Evolutionary conservation across 495 filamentous ascomycete genomes (phyloP), one percentile per base, ranked within the genome.

Genomic region (Thermothielavioides terrestris): DNA sequence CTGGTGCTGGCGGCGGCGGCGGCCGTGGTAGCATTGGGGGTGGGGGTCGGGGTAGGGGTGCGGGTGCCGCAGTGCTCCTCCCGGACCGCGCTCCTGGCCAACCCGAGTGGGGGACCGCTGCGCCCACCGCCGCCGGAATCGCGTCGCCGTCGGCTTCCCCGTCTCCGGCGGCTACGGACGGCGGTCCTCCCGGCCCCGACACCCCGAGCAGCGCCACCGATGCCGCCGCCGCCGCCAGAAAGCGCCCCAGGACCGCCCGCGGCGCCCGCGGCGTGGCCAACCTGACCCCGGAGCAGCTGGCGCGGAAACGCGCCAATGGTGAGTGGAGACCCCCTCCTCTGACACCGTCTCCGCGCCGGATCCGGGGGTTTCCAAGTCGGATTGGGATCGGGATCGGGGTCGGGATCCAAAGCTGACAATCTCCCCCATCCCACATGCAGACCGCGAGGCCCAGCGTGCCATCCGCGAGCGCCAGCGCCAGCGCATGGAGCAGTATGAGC

Each of bases 371-470:
- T n/a, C n/a, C n/a, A n/a, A n/a, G n/a, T 14, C 5, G 31, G 31
- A 9, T 6, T 6, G 31, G 31, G 31, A n/a, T n/a, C n/a, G n/a
- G n/a, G n/a, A n/a, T n/a, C n/a, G n/a, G n/a, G n/a, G n/a, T n/a
- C n/a, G n/a, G n/a, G n/a, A n/a, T n/a, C n/a, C n/a, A n/a, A n/a
- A n/a, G n/a, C n/a, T n/a, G n/a, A n/a, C n/a, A n/a, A n/a, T n/a
- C n/a, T n/a, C n/a, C n/a, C 10, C 31, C 31, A 3, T 5, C 27
- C 4, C 12, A 21, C 15, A 25, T 38, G 21, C 53, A 74, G 71
- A 92, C 58, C 81, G 87, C 18, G 86, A 92, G 63, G 87, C 87
- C 10, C 87, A 92, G 61, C 77, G 86, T 43, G 86, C 85, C 17
- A 92, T 89, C 49, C 77, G 87, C 5, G 83, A 89, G 58, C 74